Evolutionary conservation across 2,329 filamentous ascomycete genomes (phyloP).

Genomic region (Verticillium klebahnii): DNA sequence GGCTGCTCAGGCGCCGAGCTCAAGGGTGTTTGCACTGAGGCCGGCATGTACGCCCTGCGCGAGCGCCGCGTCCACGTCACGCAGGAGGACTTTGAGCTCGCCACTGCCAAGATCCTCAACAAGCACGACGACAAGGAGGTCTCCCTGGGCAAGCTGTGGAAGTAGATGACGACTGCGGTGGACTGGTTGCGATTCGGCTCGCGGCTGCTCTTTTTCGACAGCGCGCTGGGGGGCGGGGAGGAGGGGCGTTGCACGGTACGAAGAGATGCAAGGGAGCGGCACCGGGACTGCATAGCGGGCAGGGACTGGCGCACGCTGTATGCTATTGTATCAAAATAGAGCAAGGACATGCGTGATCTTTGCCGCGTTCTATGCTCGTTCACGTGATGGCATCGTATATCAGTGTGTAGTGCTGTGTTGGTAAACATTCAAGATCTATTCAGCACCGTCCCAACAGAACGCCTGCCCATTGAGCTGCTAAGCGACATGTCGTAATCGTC

Average conservation of each 20-base stretch:
- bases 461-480: no score
- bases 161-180: constrained; percentile 21
- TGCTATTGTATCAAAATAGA: constrained; percentile 5
- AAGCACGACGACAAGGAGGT: constrained; percentile 99
- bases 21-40: constrained; percentile 98
- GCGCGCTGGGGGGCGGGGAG: constrained; percentile 5
- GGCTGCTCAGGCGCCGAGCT: constrained; percentile 95
- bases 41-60: constrained; percentile 94
- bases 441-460: no score
- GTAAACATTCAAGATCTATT: no score
- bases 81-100: constrained; percentile 97
- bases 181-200: background rate
- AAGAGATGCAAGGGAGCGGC: background rate
- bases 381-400: no score
- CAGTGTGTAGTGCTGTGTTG: no score
- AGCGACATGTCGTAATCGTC: no score
- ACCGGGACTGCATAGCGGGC: background rate
- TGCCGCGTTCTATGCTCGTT: background rate
- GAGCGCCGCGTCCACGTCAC: constrained; percentile 97
- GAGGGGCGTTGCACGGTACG: constrained; percentile 3
- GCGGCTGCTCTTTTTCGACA: background rate
- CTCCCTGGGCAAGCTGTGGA: constrained; percentile 77
- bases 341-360: background rate
- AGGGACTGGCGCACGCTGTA: background rate
- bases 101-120: constrained; percentile 98